Percentiles rank a stretch among this genome's conserved stretches.
Conservation (phyloP, 2,329 filamentous ascomycete species). For the Trichoderma sp. region DNA sequence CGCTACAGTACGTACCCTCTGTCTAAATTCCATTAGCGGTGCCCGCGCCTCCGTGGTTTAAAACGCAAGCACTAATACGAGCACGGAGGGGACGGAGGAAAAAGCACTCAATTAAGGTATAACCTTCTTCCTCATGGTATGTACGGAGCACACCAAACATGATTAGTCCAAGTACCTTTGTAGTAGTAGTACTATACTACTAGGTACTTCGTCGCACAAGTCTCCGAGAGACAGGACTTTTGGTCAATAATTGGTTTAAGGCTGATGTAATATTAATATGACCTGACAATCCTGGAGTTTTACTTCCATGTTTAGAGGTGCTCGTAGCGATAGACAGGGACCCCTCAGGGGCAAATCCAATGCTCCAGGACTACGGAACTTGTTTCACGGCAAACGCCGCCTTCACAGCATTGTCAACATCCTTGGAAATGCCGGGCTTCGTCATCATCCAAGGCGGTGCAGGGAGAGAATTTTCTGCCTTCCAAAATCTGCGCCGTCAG, state of each 20-base stretch:
- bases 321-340: not conserved
- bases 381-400: conserved; percentile 10
- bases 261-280: not conserved
- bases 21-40: not conserved
- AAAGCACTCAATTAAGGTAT: not conserved
- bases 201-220: not conserved
- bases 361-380: not conserved
- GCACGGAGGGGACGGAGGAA: not conserved
- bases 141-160: not conserved
- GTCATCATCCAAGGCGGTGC: not conserved
- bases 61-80: not conserved
- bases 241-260: not conserved
- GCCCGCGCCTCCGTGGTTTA: not conserved
- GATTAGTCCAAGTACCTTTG: too few relatives aligned
- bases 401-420: not conserved
- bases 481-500: not conserved
- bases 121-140: not conserved
- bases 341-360: not conserved
- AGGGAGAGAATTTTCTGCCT: not conserved
- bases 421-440: not conserved
- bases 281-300: not conserved
- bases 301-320: not conserved
- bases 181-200: not conserved
- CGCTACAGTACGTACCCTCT: not conserved
- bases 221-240: not conserved